Conservation (phyloP, 768 basidiomycete species). For the Pleurotus platypus region DNA sequence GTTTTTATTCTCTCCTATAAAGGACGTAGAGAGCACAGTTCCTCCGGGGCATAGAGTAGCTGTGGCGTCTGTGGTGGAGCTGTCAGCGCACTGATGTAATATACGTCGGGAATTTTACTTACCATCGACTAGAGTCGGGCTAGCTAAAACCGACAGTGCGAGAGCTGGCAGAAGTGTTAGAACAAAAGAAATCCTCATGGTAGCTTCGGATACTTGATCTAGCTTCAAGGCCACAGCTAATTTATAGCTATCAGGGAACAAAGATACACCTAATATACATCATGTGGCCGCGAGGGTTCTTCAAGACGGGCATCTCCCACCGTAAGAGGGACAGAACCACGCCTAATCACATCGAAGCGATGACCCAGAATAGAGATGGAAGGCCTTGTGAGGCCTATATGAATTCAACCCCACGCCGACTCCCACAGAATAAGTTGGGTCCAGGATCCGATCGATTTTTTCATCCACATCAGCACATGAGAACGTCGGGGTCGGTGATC, state of each 20-base stretch:
- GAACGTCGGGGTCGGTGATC: too few species aligned
- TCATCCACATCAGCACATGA: too few species aligned
- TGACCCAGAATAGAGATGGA: too few species aligned
- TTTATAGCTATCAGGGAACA: not conserved
- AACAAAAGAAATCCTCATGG: not conserved
- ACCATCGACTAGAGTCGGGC: not conserved
- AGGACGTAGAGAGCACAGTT: slow-evolving; percentile 22
- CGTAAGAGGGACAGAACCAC: too few species aligned
- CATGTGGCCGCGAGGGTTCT: not conserved
- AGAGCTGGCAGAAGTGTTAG: not conserved
- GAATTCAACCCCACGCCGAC: too few species aligned
- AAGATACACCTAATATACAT: not conserved
- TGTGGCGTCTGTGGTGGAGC: not conserved
- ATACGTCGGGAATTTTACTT: not conserved
- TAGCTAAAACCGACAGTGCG: not conserved
- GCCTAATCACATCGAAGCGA: too few species aligned
- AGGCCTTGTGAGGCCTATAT: too few species aligned
- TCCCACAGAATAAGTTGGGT: too few species aligned
- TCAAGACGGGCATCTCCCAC: not conserved
- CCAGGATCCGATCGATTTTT: too few species aligned
- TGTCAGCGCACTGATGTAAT: not conserved
- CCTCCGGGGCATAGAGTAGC: slow-evolving; percentile 16
- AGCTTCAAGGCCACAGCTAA: not conserved
- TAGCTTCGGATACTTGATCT: not conserved
- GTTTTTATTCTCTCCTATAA: slow-evolving; percentile 38